These are phyloP conservation scores for Hyaloperonospora arabidopsidis DNA, from an alignment of 352 stramenopile genomes.

Conservation along the genomic window DNA sequence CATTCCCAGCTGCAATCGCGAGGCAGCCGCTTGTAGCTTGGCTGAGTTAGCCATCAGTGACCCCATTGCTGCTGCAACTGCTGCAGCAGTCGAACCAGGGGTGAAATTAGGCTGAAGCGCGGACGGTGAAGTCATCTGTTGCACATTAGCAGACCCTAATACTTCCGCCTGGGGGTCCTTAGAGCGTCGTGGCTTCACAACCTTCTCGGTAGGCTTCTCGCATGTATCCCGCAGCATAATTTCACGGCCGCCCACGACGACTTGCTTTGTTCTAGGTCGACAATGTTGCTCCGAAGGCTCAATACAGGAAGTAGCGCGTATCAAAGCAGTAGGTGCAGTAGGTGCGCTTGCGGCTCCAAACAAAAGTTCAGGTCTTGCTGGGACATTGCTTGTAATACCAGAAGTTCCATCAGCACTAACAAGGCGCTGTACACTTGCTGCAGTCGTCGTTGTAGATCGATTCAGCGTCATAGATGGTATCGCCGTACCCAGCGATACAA, in stretches of 20 bases:
- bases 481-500: slow-evolving; percentile 19
- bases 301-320: slow-evolving; percentile 2
- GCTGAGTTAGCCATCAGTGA: slow-evolving; percentile 24
- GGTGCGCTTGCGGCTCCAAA: slow-evolving; percentile 2
- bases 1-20: slow-evolving; percentile 2
- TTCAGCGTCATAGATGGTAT: slow-evolving; percentile 19
- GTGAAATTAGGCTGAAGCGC: slow-evolving; percentile 22
- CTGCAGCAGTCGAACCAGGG: slow-evolving; percentile 19
- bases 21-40: slow-evolving; percentile 14
- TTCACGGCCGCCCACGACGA: slow-evolving; percentile 38
- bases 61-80: slow-evolving; percentile 23
- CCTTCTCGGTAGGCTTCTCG: slow-evolving; percentile 49
- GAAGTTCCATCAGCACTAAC: slow-evolving; percentile 3
- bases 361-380: slow-evolving; percentile 4
- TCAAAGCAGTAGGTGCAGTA: slow-evolving; percentile 6
- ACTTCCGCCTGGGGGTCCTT: slow-evolving; percentile 21
- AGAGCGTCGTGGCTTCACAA: slow-evolving; percentile 36
- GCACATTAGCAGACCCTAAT: not conserved
- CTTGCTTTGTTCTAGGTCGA: slow-evolving; percentile 42
- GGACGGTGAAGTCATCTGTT: slow-evolving; percentile 16
- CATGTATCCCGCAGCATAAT: slow-evolving; percentile 50
- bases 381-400: not conserved
- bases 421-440: slow-evolving; percentile 7
- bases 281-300: slow-evolving; percentile 17
- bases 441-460: slow-evolving; percentile 10